These are phyloP conservation scores for Chlorencoelia australis DNA, from an alignment of 2,329 filamentous ascomycete genomes.

Conservation along the genomic window DNA sequence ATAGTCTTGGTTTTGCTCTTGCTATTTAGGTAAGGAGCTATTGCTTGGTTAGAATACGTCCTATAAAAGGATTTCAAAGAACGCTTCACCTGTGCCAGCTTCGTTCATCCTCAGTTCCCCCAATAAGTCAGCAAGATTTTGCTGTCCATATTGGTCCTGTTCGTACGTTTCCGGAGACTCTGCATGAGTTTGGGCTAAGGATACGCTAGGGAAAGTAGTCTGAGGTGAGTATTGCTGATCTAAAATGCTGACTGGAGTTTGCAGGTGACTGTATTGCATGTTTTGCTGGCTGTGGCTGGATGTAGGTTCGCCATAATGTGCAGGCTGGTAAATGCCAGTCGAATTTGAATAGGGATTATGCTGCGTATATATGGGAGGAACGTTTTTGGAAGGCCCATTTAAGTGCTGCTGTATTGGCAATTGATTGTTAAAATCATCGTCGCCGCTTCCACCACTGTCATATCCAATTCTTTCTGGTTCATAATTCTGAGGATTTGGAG, in stretches of 20 bases:
- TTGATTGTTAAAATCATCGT: slow-evolving; percentile 43
- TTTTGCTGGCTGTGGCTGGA: slow-evolving; percentile 35
- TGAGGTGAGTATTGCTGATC: slow-evolving; percentile 41
- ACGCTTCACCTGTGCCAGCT: slow-evolving; percentile 64
- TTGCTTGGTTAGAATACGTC: slow-evolving; percentile 11
- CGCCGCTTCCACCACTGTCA: slow-evolving; percentile 33
- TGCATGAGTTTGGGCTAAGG: slow-evolving; percentile 28
- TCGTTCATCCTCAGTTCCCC: slow-evolving; percentile 83
- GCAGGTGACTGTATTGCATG: slow-evolving; percentile 44
- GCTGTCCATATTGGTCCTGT: slow-evolving; percentile 54
- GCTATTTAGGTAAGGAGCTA: slow-evolving; percentile 76
- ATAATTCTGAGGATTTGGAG: slow-evolving; percentile 30
- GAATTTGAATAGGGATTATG: slow-evolving; percentile 37
- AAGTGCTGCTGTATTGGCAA: slow-evolving; percentile 39
- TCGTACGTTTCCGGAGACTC: slow-evolving; percentile 43
- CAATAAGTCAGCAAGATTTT: slow-evolving; percentile 68
- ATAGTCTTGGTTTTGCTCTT: slow-evolving; percentile 36
- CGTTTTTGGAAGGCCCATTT: slow-evolving; percentile 29
- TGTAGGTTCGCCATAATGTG: slow-evolving; percentile 33
- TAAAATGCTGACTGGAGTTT: slow-evolving; percentile 38
- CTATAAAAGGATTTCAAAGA: slow-evolving; percentile 4
- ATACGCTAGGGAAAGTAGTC: slow-evolving; percentile 43
- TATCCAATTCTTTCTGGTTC: slow-evolving; percentile 39
- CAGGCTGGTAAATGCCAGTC: slow-evolving; percentile 30
- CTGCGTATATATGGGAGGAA: slow-evolving; percentile 36